A percentile compares a stretch with the other conserved stretches of the same genome.
Conservation (phyloP, 768 basidiomycete species). For the Gymnopilus junonius region DNA sequence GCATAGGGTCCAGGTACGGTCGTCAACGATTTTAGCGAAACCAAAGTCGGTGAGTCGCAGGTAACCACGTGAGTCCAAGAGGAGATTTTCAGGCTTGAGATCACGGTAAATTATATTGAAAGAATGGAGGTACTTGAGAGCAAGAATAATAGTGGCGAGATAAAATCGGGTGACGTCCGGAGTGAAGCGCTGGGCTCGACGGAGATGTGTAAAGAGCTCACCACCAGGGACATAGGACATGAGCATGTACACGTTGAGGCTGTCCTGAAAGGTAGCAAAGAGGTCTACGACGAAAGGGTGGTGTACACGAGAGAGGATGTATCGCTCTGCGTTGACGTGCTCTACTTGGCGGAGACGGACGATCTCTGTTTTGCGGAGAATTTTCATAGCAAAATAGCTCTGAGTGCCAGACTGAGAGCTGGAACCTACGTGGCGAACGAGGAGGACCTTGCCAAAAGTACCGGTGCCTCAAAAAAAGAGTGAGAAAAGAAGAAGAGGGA, state of each 20-base stretch:
- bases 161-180: slow-evolving; percentile 99
- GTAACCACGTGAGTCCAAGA: slow-evolving; percentile 92
- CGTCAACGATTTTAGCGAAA: slow-evolving; percentile 96
- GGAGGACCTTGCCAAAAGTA: slow-evolving; percentile 92
- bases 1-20: slow-evolving; percentile 97
- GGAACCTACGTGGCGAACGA: slow-evolving; percentile 75
- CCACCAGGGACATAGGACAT: slow-evolving; percentile 97
- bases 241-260: slow-evolving; percentile 96
- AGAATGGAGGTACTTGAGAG: slow-evolving; percentile 91
- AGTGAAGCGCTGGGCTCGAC: slow-evolving; percentile 92
- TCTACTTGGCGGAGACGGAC: slow-evolving; percentile 94
- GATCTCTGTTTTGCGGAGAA: slow-evolving; percentile 84
- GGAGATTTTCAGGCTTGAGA: slow-evolving; percentile 98
- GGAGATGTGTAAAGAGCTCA: slow-evolving; percentile 95
- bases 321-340: slow-evolving; percentile 96
- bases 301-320: slow-evolving; percentile 87
- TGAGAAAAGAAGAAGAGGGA: slow-evolving; percentile 7
- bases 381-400: slow-evolving; percentile 85
- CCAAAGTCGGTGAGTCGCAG: slow-evolving; percentile 97
- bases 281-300: slow-evolving; percentile 98
- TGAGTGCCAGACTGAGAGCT: slow-evolving; percentile 51
- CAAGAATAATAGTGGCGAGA: slow-evolving; percentile 93
- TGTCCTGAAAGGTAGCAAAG: slow-evolving; percentile 94
- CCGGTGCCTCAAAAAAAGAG: slow-evolving; percentile 76
- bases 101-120: slow-evolving; percentile 99